These are phyloP conservation scores for Aspergillus avenaceus DNA, from an alignment of 495 filamentous ascomycete species.

Conservation along the genomic window DNA sequence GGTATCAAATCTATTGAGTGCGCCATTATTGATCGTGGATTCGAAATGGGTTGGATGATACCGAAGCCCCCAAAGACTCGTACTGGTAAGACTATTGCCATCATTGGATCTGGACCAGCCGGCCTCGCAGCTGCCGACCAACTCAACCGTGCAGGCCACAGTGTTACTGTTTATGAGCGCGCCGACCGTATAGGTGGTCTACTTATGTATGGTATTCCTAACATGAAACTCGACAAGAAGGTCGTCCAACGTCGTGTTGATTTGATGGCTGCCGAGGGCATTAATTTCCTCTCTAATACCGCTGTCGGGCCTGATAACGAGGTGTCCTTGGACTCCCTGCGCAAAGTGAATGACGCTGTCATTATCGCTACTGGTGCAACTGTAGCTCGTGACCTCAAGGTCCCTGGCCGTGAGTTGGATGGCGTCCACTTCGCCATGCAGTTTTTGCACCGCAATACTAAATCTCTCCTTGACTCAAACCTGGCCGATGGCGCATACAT, in stretches of 20 bases:
- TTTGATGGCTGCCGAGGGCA: slow-evolving; percentile 90
- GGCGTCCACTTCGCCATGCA: slow-evolving; percentile 99
- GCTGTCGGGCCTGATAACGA: slow-evolving; percentile 73
- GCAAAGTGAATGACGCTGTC: slow-evolving; percentile 75
- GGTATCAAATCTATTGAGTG: slow-evolving; percentile 99
- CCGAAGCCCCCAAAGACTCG: slow-evolving; percentile 75
- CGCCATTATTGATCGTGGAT: slow-evolving; percentile 98
- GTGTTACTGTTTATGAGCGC: slow-evolving; percentile 92
- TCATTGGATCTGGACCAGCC: slow-evolving; percentile 93
- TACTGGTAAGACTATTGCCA: slow-evolving; percentile 84
- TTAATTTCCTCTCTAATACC: slow-evolving; percentile 75
- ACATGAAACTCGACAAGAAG: slow-evolving; percentile 99
- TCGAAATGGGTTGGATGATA: slow-evolving; percentile 99
- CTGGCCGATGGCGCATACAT: slow-evolving; percentile 87
- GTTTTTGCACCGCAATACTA: slow-evolving; percentile 97
- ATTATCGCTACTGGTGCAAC: slow-evolving; percentile 97
- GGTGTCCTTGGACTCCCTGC: slow-evolving; percentile 70
- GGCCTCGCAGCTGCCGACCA: slow-evolving; percentile 93
- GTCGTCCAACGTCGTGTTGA: slow-evolving; percentile 94
- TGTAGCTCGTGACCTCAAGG: slow-evolving; percentile 92
- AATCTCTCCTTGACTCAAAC: slow-evolving; percentile 92
- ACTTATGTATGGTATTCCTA: slow-evolving; percentile 98
- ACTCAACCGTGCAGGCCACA: slow-evolving; percentile 90
- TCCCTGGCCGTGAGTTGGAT: slow-evolving; percentile 83
- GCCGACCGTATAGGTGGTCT: slow-evolving; percentile 90